Evolutionary conservation across 345 rosid genomes (phyloP), one percentile per base, ranked within the genome.

Genomic region (Excoecaria cochinchinensis): DNA sequence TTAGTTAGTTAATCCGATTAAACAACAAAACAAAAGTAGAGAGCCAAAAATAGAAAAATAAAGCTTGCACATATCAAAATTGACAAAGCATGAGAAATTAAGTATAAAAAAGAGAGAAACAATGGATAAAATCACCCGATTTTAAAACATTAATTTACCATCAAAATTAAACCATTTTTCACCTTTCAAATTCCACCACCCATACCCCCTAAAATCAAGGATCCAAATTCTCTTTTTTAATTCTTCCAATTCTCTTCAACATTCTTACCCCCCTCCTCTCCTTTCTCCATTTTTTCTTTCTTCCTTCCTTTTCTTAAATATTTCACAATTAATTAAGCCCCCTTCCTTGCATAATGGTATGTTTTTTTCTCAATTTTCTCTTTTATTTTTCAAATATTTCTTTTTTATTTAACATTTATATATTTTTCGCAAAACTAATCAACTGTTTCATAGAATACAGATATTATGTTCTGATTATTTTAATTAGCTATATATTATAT

Each of bases 261-360:
- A 15, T 76, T 63, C 47, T 38, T 64, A 47, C 65, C 70, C 73
- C 56, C 79, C 78, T 70, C 13, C 75, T 25, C 57, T 50, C 42
- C 17, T 64, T 16, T 55, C 16, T 63, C n/a, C n/a, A n/a, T 47
- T 4, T 2, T 31, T 31, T 31, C 31, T 31, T 31, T 31, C 31
- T 31, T 31, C 2, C 31, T 31, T 31, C 31, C 2, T 31, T 31
- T 31, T 31, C 31, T 48, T 66, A 39, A 57, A 40, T 60, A 47
- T 44, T 62, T 76, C 69, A 48, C 79, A 38, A 8, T 58, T 58
- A 55, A 12, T 2, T 31, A 14, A 36, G 64, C 52, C 16, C 24
- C 59, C 40, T 21, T 15, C 56, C 40, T 63, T 66, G 78, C 84
- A 85, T 82, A 61, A 82, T 82, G 87, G 85, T 82, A 80, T 13